These are phyloP conservation scores for Marchantia paleacea DNA, from an alignment of 225 moss, liverwort and hornwort genomes.

Conservation along the genomic window DNA sequence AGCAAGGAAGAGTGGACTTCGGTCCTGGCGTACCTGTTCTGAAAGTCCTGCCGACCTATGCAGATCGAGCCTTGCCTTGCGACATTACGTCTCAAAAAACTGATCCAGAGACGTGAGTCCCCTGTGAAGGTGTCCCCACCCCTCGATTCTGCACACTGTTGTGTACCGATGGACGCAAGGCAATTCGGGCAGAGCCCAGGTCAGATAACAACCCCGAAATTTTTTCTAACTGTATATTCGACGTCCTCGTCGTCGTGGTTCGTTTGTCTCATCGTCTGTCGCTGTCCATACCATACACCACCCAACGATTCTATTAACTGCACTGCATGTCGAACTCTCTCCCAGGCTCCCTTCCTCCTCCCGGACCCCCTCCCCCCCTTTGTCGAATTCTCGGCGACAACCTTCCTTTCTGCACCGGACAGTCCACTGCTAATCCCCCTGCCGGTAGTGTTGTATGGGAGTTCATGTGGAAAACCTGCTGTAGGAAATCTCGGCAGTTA, in stretches of 20 bases:
- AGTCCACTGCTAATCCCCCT: no score
- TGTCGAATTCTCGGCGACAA: background rate
- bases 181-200: background rate
- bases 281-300: background rate
- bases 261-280: background rate
- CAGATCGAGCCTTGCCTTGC: background rate
- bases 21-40: constrained; percentile 4
- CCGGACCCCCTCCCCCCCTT: background rate
- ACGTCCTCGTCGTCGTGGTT: background rate
- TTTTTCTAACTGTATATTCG: background rate
- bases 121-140: constrained; percentile 8
- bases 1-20: background rate
- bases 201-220: background rate
- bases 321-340: background rate
- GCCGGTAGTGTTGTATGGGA: no score
- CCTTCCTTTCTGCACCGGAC: no score
- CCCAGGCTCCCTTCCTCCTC: no score
- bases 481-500: no score
- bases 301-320: background rate
- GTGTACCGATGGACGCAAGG: background rate
- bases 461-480: no score
- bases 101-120: constrained; percentile 7
- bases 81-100: background rate
- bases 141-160: background rate
- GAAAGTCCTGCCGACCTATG: background rate